Conservation (phyloP, 1,284 basidiomycete species). For the Microbotryomycetes sp. region DNA sequence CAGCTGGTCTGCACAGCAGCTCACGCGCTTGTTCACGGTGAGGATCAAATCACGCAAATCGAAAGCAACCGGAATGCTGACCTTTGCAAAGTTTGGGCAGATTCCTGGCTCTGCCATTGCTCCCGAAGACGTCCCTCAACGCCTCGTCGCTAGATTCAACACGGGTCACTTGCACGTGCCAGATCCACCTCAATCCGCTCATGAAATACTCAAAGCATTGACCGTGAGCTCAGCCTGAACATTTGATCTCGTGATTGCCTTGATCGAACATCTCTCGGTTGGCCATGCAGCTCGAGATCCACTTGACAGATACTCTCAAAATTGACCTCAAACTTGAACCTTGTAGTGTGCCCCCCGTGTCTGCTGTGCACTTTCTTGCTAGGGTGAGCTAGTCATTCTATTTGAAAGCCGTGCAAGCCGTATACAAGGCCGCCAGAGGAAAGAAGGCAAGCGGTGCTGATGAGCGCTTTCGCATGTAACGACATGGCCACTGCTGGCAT, state of each 20-base stretch:
- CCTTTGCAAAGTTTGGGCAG: background rate
- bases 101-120: background rate
- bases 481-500: too few species aligned
- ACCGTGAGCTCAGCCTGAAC: background rate
- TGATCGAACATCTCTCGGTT: background rate
- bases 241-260: background rate
- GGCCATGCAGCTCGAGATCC: background rate
- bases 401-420: too few species aligned
- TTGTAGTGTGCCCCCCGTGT: background rate
- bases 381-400: background rate
- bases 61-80: too few species aligned
- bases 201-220: background rate
- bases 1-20: background rate
- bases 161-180: background rate
- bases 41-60: too few species aligned
- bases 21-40: background rate
- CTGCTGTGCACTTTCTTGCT: background rate
- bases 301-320: background rate
- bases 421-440: too few species aligned
- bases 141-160: background rate
- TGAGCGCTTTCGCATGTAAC: too few species aligned
- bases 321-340: background rate
- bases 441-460: too few species aligned
- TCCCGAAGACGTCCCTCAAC: background rate
- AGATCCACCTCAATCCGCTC: background rate